Base-by-base conservation (phyloP, 495 filamentous ascomycete species). In the Aspergillus cristatus region DNA sequence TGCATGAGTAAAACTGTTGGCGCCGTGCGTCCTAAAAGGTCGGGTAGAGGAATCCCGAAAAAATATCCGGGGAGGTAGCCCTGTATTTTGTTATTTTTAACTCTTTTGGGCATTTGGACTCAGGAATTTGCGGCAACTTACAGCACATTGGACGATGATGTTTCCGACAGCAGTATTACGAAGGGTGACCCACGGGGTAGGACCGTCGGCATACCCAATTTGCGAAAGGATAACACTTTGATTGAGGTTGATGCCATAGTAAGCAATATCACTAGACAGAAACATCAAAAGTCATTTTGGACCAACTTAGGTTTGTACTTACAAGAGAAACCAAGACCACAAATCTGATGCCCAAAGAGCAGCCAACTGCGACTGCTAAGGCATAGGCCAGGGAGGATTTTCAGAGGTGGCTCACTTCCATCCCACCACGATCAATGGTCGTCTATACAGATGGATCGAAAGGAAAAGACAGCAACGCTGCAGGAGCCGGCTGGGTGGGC, bases 181-280 rank as follows among this genome's bases (percentile, higher is more conserved):
- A 7, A 62, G 37, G 10, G 48, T 55, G 11, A 51, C 40, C 38
- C 47, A 64, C 7, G 60, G 48, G 7, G 44, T 60, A 13, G 30
- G 35, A 7, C 60, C 58, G 3, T 51, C 50, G 1, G 56, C 49
- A 32, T 44, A 60, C 1, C 59, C 59, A 28, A 63, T 62, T 18
- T 45, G 42, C 6, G 31, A 16, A 2, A 62, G 37, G 6, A 63
- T 51, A 13, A 63, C 41, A 13, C 59, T 60, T 29, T 63, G 58
- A 28, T 63, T 63, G 35, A 63, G 55, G 22, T 63, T 63, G 28
- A 57, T 43, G n/a, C 59, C 58, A 28, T 63, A 63, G 43, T 59
- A 62, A 15, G 58, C 57, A 26, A 62, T 55, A 26, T 62, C 58
- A 42, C 48, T 51, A 26, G 24, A 26, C 11, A 6, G 24, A 6